A percentile compares a stretch with the other conserved stretches of the same genome.
phyloP scores from a whole-genome alignment of 2,329 filamentous ascomycete genomes.

The Cladosporium austrohemisphaericum region DNA sequence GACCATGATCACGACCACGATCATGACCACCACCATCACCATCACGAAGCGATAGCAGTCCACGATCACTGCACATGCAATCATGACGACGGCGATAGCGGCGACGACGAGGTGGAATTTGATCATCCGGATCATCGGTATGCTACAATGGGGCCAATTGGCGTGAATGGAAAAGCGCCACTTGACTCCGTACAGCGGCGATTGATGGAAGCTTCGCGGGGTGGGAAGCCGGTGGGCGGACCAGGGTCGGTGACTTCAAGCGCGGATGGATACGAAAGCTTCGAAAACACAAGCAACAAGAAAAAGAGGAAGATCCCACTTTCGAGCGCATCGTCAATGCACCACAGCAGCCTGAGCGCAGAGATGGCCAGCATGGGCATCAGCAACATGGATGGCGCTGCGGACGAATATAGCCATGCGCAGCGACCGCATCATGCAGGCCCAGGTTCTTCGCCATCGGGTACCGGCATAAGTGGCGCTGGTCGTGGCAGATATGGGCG shows the following conservation, averaged over 20 bases:
- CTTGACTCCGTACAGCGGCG: conserved; percentile 33
- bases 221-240: conserved; percentile 26
- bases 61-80: conserved; percentile 43
- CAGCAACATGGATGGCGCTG: conserved; percentile 35
- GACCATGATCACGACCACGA: conserved; percentile 19
- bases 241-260: conserved; percentile 62
- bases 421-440: conserved; percentile 55
- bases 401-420: conserved; percentile 42
- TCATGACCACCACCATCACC: conserved; percentile 48
- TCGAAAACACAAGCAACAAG: conserved; percentile 98
- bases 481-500: conserved; percentile 82
- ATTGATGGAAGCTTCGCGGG: conserved; percentile 34
- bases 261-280: conserved; percentile 88
- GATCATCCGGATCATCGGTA: conserved; percentile 38
- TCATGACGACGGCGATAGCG: conserved; percentile 54
- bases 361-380: conserved; percentile 64
- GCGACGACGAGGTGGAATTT: conserved; percentile 54
- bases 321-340: conserved; percentile 64
- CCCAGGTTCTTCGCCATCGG: conserved; percentile 37
- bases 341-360: conserved; percentile 57
- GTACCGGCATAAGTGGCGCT: conserved; percentile 74
- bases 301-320: conserved; percentile 98
- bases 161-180: conserved; percentile 27
- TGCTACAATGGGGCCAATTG: conserved; percentile 35
- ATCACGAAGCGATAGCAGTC: conserved; percentile 41